A percentile compares a stretch with the other conserved stretches of the same genome.
phyloP scores from a whole-genome alignment of 805 yeast genomes.

The Phaffomyces opuntiae region DNA sequence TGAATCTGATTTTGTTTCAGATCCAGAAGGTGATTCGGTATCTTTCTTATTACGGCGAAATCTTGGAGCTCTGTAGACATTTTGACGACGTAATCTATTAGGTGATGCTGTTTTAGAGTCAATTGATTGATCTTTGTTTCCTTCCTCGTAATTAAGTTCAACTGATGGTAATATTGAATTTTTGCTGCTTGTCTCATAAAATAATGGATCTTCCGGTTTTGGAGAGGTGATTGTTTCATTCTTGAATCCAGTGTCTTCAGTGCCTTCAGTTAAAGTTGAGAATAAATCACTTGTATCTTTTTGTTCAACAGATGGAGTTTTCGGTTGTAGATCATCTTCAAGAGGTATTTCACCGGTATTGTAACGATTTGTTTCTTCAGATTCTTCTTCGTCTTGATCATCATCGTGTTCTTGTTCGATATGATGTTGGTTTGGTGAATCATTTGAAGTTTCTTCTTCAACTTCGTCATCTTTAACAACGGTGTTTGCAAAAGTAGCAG shows the following conservation, averaged over 20 bases:
- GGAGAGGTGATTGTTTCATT: constrained; percentile 17
- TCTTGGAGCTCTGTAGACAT: constrained; percentile 42
- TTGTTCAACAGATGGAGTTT: constrained; percentile 2
- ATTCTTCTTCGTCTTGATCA: background rate
- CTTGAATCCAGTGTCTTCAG: constrained; percentile 19
- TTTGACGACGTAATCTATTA: constrained; percentile 34
- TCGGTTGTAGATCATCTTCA: background rate
- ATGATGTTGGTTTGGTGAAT: background rate
- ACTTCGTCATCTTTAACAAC: constrained; percentile 4
- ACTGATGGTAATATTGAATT: constrained; percentile 4
- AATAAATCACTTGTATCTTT: constrained; percentile 26
- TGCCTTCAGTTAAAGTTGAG: constrained; percentile 35
- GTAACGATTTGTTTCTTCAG: background rate
- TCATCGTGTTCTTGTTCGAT: constrained; percentile 3
- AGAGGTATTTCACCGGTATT: background rate
- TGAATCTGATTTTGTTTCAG: constrained; percentile 10
- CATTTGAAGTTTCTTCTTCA: background rate
- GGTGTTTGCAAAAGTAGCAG: constrained; percentile 12
- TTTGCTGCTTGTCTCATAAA: constrained; percentile 19
- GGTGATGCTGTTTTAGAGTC: constrained; percentile 24
- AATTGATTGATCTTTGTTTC: constrained; percentile 10
- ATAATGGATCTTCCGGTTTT: constrained; percentile 27
- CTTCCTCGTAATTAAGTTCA: constrained; percentile 8
- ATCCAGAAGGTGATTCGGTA: no score
- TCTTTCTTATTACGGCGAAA: constrained; percentile 28